phyloP scores from a whole-genome alignment of 495 filamentous ascomycete species.

The Trichoderma erinaceum region DNA sequence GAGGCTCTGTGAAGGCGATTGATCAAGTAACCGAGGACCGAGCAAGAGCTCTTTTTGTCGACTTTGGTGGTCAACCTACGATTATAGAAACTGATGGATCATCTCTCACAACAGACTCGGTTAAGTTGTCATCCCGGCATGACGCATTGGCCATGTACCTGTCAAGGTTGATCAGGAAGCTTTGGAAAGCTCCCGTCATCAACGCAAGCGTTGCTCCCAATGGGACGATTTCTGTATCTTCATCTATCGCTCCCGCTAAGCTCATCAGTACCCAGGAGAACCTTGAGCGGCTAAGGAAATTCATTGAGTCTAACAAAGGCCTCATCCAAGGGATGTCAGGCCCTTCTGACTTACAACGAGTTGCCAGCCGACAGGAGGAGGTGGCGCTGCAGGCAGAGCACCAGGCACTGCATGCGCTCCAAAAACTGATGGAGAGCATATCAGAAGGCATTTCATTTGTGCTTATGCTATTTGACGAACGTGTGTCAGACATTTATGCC shows the following conservation, averaged over 20 bases:
- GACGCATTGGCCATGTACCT: conserved; percentile 84
- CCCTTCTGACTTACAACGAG: conserved; percentile 66
- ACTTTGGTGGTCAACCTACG: conserved; percentile 76
- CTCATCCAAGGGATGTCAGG: conserved; percentile 91
- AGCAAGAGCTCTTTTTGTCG: conserved; percentile 81
- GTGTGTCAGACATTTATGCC: conserved; percentile 79
- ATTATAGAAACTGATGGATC: conserved; percentile 68
- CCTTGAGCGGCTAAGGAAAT: conserved; percentile 67
- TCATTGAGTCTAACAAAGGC: conserved; percentile 75
- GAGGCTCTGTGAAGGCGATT: conserved; percentile 62
- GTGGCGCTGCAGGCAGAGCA: conserved; percentile 87
- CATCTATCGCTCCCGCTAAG: conserved; percentile 57
- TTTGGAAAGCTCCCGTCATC: conserved; percentile 68
- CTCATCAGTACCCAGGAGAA: conserved; percentile 71
- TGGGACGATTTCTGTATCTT: conserved; percentile 53
- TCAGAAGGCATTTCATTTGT: conserved; percentile 96
- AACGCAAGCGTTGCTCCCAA: conserved; percentile 30
- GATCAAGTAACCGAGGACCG: conserved; percentile 77
- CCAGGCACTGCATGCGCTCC: conserved; percentile 78
- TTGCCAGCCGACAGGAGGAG: conserved; percentile 77
- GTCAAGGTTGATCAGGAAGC: conserved; percentile 69
- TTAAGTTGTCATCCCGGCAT: conserved; percentile 82
- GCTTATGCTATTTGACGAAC: conserved; percentile 85
- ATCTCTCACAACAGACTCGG: conserved; percentile 60
- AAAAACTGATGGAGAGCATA: conserved; percentile 73